Conservation (phyloP, 345 rosid species). For the Turnera subulata region DNA sequence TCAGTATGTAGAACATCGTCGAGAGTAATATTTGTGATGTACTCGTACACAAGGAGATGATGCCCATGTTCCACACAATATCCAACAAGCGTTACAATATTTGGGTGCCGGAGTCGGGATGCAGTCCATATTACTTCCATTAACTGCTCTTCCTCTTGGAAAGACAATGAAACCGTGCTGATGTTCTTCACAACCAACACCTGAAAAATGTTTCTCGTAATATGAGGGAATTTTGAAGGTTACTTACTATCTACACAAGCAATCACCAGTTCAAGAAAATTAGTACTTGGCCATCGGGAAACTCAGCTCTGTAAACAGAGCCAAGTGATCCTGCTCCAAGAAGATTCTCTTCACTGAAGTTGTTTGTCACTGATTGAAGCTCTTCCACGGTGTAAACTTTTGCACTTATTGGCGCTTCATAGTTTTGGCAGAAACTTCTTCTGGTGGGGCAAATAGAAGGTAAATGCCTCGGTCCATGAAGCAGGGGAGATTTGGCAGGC, state of each 20-base stretch:
- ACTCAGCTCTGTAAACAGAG: constrained; percentile 75
- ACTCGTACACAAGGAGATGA: constrained; percentile 78
- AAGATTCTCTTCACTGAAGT: constrained; percentile 68
- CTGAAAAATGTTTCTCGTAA: constrained; percentile 31
- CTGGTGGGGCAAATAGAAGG: constrained; percentile 34
- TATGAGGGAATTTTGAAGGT: neutral
- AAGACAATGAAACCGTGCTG: constrained; percentile 57
- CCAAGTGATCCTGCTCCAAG: constrained; percentile 86
- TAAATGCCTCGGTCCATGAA: constrained; percentile 27
- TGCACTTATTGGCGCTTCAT: constrained; percentile 42
- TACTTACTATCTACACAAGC: neutral
- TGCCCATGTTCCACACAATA: constrained; percentile 76
- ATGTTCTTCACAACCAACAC: constrained; percentile 72
- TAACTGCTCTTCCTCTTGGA: constrained; percentile 73
- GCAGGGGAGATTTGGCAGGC: constrained; percentile 37
- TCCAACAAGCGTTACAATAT: constrained; percentile 70
- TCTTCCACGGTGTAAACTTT: constrained; percentile 58
- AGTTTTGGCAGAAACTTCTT: constrained; percentile 42
- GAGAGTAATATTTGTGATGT: constrained; percentile 59
- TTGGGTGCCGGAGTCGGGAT: constrained; percentile 72
- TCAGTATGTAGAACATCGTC: constrained; percentile 61
- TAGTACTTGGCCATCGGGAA: constrained; percentile 67
- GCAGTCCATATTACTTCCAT: constrained; percentile 60
- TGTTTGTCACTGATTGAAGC: constrained; percentile 70
- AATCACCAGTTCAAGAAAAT: neutral